Conservation (phyloP, 148 eudicot species). For the Cornus suecica region DNA sequence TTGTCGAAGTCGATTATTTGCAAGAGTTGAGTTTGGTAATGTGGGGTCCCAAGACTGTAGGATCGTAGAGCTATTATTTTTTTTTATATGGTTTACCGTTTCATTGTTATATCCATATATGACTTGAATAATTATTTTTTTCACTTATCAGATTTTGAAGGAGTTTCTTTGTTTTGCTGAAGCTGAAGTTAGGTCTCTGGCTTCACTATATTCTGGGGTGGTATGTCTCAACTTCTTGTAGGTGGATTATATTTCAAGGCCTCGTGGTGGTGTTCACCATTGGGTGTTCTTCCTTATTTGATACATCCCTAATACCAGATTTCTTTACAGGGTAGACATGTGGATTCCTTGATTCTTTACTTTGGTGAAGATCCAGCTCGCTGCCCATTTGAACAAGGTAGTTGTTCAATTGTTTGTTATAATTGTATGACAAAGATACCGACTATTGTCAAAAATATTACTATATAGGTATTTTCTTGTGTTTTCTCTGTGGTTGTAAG, state of each 20-base stretch:
- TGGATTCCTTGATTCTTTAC: constrained; percentile 29
- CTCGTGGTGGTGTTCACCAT: background rate
- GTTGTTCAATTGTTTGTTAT: background rate
- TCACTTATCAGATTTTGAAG: constrained; percentile 49
- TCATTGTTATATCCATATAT: constrained; percentile 1
- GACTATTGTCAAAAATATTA: too few species aligned
- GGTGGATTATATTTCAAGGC: background rate
- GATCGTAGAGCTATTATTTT: background rate
- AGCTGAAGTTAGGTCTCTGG: constrained; percentile 79
- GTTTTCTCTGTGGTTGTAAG: background rate
- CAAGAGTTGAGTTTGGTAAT: too few species aligned
- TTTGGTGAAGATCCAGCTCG: constrained; percentile 32
- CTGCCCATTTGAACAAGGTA: constrained; percentile 34
- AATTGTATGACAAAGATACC: background rate
- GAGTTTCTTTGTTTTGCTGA: constrained; percentile 74
- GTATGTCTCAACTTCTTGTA: constrained; percentile 35
- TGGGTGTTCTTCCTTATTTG: background rate
- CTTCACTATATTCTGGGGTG: constrained; percentile 74
- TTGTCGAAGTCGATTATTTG: too few species aligned
- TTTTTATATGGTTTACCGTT: background rate
- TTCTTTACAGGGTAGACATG: constrained; percentile 26
- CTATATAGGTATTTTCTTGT: background rate
- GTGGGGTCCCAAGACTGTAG: too few species aligned
- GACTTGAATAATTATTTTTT: background rate
- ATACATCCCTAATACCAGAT: background rate